Evolutionary conservation across 1,284 basidiomycete genomes (phyloP), one percentile per base, ranked within the genome.

Genomic region (Nidula niveotomentosa): DNA sequence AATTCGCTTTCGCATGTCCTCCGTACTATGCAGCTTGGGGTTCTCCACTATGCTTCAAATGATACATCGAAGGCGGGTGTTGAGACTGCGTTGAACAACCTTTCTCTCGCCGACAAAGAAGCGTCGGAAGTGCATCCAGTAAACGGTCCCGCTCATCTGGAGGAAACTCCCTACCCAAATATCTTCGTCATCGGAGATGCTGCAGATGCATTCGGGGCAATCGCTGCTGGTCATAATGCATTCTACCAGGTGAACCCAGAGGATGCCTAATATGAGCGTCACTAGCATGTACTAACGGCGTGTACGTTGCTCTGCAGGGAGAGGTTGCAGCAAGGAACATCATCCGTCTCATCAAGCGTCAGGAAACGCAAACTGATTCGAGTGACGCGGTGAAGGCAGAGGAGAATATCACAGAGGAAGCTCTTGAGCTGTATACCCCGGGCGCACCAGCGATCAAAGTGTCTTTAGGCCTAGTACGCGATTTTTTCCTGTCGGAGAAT

Each of bases 171-270:
- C 0, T 84, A 82, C 61, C 76, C 81, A 1, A 74, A 87, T 63
- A 75, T 90, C 12, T 91, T 88, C 64, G 85, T 80, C 6, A 71
- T 88, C 9, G 88, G 89, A 6, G 88, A 91, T 58, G 77, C 83
- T 3, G 87, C 86, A 1, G 85, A 88, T 61, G 83, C 85, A 2
- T 91, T 74, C 73, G 86, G 85, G 3, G 87, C 85, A 0, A 80
- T 85, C 51, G 82, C 86, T 53, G 86, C 88, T 5, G 88, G 90
- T 0, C 87, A 91, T 67, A 88, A 80, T 34, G 86, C 88, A 1
- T 86, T 83, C 63, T 79, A 73, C 56, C 84, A 86, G 70, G 82
- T 77, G 61, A 49, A 47, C 56, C 18, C 12, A 10, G 45, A 23
- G 13, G 45, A 23, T 18, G 49, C 44, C 52, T 9, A 13, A 13